phyloP scores from a whole-genome alignment of 129 eudicot species.

The Centella asiatica region DNA sequence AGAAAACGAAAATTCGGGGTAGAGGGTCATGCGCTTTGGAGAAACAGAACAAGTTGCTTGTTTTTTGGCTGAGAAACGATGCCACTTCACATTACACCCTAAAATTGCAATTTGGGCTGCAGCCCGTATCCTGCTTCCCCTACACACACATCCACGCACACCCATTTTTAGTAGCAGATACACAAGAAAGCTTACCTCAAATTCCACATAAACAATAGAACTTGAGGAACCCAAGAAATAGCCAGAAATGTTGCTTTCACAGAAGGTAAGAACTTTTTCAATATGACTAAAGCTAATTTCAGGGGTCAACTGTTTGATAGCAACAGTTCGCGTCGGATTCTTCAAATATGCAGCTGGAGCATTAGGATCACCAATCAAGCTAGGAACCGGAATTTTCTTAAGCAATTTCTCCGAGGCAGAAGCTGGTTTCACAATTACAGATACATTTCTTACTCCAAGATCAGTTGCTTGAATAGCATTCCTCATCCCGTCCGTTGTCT shows the following conservation, averaged over 20 bases:
- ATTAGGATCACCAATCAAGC: conserved; percentile 28
- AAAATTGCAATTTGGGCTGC: no score
- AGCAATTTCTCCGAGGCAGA: neutral
- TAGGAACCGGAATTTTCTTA: conserved; percentile 17
- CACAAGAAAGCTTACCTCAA: conserved; percentile 21
- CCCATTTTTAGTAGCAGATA: neutral
- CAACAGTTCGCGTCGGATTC: conserved; percentile 34
- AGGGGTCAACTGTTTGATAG: conserved; percentile 17
- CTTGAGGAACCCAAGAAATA: conserved; percentile 26
- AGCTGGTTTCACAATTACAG: conserved; percentile 17
- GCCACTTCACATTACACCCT: no score
- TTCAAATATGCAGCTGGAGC: conserved; percentile 25
- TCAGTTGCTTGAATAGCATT: conserved; percentile 20
- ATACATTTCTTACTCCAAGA: neutral
- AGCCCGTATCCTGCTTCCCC: no score
- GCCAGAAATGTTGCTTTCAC: conserved; percentile 26
- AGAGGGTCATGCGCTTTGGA: no score
- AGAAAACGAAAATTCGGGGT: no score
- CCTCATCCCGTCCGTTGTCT: no score
- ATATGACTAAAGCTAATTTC: conserved; percentile 24
- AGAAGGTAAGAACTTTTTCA: conserved; percentile 26
- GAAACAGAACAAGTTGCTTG: no score
- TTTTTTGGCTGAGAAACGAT: no score
- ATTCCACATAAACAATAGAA: conserved; percentile 45
- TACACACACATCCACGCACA: no score